phyloP scores from a whole-genome alignment of 768 basidiomycete genomes.

The Termitomyces eurrhizus region DNA sequence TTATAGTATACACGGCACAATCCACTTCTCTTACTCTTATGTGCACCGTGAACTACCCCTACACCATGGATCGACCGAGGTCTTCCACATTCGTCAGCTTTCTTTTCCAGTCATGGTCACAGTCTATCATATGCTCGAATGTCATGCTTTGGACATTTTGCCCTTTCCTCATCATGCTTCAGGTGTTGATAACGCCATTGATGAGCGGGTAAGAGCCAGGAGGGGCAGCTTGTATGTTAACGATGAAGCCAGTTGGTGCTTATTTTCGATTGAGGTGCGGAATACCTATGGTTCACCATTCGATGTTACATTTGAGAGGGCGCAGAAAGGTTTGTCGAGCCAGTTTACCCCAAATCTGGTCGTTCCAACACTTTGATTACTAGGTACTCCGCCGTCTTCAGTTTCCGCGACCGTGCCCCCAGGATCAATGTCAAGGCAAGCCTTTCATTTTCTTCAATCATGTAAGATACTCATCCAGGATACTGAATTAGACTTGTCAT shows the following conservation, averaged over 20 bases:
- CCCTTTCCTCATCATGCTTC: constrained; percentile 43
- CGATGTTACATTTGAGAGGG: constrained; percentile 74
- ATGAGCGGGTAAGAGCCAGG: constrained; percentile 19
- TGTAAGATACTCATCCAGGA: constrained; percentile 1
- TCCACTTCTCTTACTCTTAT: constrained; percentile 83
- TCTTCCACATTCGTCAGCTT: constrained; percentile 85
- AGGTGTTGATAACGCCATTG: constrained; percentile 17
- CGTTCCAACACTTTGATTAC: constrained; percentile 4
- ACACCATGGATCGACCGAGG: constrained; percentile 29
- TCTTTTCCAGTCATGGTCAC: constrained; percentile 89
- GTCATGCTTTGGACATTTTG: constrained; percentile 76
- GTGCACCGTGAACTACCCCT: constrained; percentile 41
- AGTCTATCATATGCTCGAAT: constrained; percentile 94
- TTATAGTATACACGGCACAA: constrained; percentile 66
- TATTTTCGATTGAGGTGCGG: constrained; percentile 86
- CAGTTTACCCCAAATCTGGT: not conserved
- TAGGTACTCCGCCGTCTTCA: constrained; percentile 38
- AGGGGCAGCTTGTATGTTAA: constrained; percentile 33
- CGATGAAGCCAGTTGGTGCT: constrained; percentile 69
- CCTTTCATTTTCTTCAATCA: not conserved
- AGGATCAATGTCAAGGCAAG: constrained; percentile 79
- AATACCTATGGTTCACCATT: constrained; percentile 93
- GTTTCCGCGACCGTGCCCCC: constrained; percentile 72
- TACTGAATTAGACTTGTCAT: constrained; percentile 49
- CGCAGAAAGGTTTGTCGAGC: constrained; percentile 51